Evolutionary conservation across 495 filamentous ascomycete species (phyloP), one percentile per base, ranked within the genome.

Genomic region (Apodospora peruviana): DNA sequence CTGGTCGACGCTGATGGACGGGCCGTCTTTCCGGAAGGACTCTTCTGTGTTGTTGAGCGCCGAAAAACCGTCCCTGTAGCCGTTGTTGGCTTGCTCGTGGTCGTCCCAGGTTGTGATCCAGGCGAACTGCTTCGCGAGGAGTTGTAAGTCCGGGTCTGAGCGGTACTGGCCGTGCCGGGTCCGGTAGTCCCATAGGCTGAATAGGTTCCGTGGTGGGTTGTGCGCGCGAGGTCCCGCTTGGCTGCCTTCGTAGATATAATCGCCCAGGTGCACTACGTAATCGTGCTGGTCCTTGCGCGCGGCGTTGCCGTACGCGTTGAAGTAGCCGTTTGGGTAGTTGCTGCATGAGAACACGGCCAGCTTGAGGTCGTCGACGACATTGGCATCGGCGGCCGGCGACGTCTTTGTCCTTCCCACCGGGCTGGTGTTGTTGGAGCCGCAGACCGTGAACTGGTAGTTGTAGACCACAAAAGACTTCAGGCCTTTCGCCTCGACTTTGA

Each of bases 91-190:
- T 24, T 84, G 72, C 61, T 86, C 80, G 58, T 84, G 82, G 47
- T 84, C 82, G 59, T 85, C 81, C 82, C 81, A 86, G 16, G 83
- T 80, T 3, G 79, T 63, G 47, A 86, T 83, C 82, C 82, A 84
- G 2, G 82, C 67, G 49, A 76, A 82, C 23, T 69, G 61, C 47
- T 76, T 68, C 1, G 72, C 60, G 3, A 76, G 56, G 0, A 83
- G 71, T 48, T 85, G 81, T 3, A 76, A 55, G 58, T 84, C 82
- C 8, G 76, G 49, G 25, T 59, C 56, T 5, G 48, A 49, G n/a
- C 56, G 56, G 49, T 59, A 59, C 50, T 53, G 29, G 72, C 81
- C 53, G 73, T 57, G 56, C 18, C 82, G 67, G 42, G 75, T 80
- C 27, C 82, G 72, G 58, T 83, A 85, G 57, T 85, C 79, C 47